Evolutionary conservation across 2,329 filamentous ascomycete species (phyloP).

Genomic region (Ceratocystis eucalypticola): DNA sequence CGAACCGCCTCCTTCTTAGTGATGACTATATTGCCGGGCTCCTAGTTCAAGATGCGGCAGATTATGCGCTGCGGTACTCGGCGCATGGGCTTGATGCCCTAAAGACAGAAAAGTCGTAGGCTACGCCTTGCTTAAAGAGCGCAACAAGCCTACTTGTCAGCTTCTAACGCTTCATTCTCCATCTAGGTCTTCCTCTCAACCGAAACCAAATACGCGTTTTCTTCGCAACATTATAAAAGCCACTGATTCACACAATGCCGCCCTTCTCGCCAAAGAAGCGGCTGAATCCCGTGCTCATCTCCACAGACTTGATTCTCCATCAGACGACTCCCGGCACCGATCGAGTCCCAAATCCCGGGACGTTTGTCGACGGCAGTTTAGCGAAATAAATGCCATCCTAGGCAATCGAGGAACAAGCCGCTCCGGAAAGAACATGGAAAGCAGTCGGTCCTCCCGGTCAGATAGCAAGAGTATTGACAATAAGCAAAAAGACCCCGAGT

Average conservation of each 20-base stretch:
- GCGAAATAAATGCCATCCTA: conserved; percentile 46
- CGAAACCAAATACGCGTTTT: conserved; percentile 86
- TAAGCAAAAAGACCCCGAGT: conserved; percentile 16
- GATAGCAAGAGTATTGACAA: conserved; percentile 17
- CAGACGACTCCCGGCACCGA: conserved; percentile 33
- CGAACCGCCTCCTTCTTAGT: conserved; percentile 35
- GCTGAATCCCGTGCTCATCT: conserved; percentile 64
- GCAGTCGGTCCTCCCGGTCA: not conserved
- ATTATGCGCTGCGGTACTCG: conserved; percentile 60
- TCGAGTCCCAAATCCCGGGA: conserved; percentile 22
- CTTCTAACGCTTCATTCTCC: conserved; percentile 5
- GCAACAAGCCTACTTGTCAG: not conserved
- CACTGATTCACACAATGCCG: conserved; percentile 78
- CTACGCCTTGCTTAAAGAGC: too few relatives aligned
- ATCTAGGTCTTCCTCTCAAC: conserved; percentile 25
- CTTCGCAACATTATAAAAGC: conserved; percentile 77
- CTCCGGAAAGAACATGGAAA: conserved; percentile 16
- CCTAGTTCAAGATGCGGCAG: conserved; percentile 66
- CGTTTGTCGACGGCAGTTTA: conserved; percentile 40
- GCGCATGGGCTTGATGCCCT: conserved; percentile 60
- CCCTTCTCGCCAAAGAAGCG: conserved; percentile 69
- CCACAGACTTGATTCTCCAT: conserved; percentile 41
- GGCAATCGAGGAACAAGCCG: conserved; percentile 23
- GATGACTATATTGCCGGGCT: conserved; percentile 71
- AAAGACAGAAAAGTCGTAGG: conserved; percentile 35